Conservation (phyloP, 2,329 filamentous ascomycete species). For the Colletotrichum cereale region DNA sequence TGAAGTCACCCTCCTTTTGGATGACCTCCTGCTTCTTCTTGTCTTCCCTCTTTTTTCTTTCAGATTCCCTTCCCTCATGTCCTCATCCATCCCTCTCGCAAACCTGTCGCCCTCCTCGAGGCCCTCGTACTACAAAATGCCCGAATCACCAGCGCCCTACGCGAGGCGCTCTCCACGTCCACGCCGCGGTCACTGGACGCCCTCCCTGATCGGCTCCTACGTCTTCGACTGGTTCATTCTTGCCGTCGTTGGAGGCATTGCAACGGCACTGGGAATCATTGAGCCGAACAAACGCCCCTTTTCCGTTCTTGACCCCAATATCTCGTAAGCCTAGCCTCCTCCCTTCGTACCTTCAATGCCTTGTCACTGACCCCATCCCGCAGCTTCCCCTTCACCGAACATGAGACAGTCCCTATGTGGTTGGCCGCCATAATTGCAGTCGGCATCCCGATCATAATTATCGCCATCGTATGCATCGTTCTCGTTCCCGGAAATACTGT, state of each 20-base stretch:
- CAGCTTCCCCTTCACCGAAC: constrained; percentile 76
- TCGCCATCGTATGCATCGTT: constrained; percentile 75
- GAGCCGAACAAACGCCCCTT: constrained; percentile 78
- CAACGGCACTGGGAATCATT: constrained; percentile 69
- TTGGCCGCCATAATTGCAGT: constrained; percentile 75
- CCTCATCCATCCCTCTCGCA: constrained; percentile 40
- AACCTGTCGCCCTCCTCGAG: constrained; percentile 37
- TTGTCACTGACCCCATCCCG: constrained; percentile 25
- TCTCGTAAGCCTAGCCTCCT: constrained; percentile 65
- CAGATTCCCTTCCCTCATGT: constrained; percentile 35
- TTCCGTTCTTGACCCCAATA: constrained; percentile 77
- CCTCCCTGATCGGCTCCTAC: constrained; percentile 70
- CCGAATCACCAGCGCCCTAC: constrained; percentile 48
- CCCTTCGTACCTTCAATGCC: constrained; percentile 23
- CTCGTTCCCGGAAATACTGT: constrained; percentile 81
- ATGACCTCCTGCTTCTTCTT: constrained; percentile 32
- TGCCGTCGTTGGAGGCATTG: constrained; percentile 68
- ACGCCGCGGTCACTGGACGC: constrained; percentile 36
- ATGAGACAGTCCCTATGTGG: constrained; percentile 79
- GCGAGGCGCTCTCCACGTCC: constrained; percentile 28
- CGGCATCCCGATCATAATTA: constrained; percentile 74
- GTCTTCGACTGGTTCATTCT: constrained; percentile 81
- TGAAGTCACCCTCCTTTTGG: constrained; percentile 7
- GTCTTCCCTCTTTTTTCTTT: constrained; percentile 15
- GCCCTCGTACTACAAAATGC: constrained; percentile 43